Evolutionary conservation across 2,329 filamentous ascomycete genomes (phyloP), one percentile per base, ranked within the genome.

Genomic region (Penicillium sp.): DNA sequence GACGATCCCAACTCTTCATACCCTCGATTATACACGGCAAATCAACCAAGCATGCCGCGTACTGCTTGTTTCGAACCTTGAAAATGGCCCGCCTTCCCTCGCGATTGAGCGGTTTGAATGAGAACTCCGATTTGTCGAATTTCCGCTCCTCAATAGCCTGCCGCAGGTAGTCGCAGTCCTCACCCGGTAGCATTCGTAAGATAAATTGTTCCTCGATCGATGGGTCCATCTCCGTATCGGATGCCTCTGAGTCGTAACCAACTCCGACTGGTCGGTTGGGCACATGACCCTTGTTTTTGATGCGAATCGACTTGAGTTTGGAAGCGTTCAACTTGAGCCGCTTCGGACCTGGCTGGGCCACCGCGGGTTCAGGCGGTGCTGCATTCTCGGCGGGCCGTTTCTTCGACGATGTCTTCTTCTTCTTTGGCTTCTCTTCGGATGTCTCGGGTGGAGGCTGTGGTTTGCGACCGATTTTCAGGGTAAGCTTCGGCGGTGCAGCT

Each of bases 201-300:
- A 99, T 84, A 67, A 98, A 92, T 65, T 96, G 89, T 71, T 94
- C 90, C 76, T 98, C 94, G 62, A 96, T 91, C 1, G 90, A 85
- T 0, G 95, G 95, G 71, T 99, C 95, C 10, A 82, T 78, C 76
- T 99, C 95, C 14, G 89, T 87, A 72, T 98, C 95, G 58, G 93
- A 95, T 13, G 93, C 92, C 76, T 98, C 95, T 3, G 93, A 97
- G 75, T 99, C 95, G 77, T 98, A 99, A 7, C 94, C 95, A 58
- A 96, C 92, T 55, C 95, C 95, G 1, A 87, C 85, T 5, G 88
- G 87, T 65, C 91, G 85, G 35, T 85, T 81, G 6, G 91, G 89
- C 1, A 86, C 83, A 64, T 87, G 85, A n/a, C 89, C 89, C 68
- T 88, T 87, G 52, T 86, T 81, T 70, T 87, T 89, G 59, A 91